Evolutionary conservation across 495 filamentous ascomycete genomes (phyloP).

Genomic region (Pseudevernia furfuracea): DNA sequence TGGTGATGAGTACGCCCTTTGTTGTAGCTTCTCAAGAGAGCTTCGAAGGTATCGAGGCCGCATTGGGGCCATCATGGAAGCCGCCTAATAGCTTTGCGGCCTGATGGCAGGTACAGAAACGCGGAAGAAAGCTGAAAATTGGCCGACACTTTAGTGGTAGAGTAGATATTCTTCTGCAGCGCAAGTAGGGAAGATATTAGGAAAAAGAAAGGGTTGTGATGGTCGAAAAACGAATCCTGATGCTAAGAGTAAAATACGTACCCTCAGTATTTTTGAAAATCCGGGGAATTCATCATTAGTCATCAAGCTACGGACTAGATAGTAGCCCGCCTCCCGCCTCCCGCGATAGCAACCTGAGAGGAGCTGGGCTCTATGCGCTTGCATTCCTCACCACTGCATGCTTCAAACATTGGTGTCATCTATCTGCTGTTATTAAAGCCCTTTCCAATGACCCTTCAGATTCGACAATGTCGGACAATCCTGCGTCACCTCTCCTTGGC

Average conservation of each 20-base stretch:
- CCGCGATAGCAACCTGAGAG: background rate
- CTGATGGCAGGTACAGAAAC: too few species aligned
- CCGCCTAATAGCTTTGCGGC: background rate
- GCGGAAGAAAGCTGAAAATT: background rate
- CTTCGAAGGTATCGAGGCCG: slow-evolving; percentile 11
- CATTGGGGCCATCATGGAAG: slow-evolving; percentile 7
- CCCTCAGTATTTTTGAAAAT: background rate
- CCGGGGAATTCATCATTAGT: background rate
- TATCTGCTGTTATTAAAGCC: too few species aligned
- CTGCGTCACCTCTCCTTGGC: slow-evolving; percentile 20
- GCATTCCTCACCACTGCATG: background rate
- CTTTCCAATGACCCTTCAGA: background rate
- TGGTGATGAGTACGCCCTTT: slow-evolving; percentile 13
- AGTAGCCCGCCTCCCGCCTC: too few species aligned
- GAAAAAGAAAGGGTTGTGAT: background rate
- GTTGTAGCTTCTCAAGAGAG: background rate
- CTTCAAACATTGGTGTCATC: background rate
- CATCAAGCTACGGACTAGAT: slow-evolving; percentile 7
- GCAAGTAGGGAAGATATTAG: background rate
- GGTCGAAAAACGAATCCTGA: background rate
- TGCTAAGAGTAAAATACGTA: background rate
- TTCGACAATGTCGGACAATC: slow-evolving; percentile 21
- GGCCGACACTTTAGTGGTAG: background rate
- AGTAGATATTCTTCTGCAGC: background rate
- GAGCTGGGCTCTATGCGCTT: slow-evolving; percentile 13